Evolutionary conservation across 768 basidiomycete species (phyloP).

Genomic region (Rhodotorula paludigena): DNA sequence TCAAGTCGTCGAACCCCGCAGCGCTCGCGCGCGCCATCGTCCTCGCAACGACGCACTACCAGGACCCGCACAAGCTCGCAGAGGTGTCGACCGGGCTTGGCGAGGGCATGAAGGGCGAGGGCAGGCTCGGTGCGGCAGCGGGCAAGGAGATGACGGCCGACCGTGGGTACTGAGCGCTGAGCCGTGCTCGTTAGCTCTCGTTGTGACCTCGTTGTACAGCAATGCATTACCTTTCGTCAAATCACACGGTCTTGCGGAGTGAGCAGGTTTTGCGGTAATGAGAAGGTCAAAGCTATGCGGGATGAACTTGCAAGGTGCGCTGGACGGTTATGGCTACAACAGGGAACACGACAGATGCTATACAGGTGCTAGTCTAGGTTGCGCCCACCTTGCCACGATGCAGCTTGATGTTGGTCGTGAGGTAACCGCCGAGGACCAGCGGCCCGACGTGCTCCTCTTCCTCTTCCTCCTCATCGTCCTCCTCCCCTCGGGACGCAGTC

Average conservation of each 20-base stretch:
- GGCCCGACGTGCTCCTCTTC: conserved; percentile 9
- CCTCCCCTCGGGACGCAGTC: neutral
- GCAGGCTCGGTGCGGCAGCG: conserved; percentile 16
- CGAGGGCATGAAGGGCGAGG: conserved; percentile 42
- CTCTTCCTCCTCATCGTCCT: neutral
- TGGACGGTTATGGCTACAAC: neutral
- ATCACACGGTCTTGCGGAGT: no score
- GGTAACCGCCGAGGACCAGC: conserved; percentile 8
- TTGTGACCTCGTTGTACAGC: no score
- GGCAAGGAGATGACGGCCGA: conserved; percentile 39
- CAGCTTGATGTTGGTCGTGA: conserved; percentile 11
- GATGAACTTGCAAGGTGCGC: no score
- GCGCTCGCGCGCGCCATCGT: conserved; percentile 93
- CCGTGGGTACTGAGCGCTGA: conserved; percentile 23
- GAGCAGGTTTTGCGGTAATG: no score
- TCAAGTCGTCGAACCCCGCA: conserved; percentile 90
- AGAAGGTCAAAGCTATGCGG: no score
- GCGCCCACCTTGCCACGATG: neutral
- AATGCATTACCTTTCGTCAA: no score
- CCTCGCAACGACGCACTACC: conserved; percentile 94
- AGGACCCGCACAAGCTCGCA: conserved; percentile 85
- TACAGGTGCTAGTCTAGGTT: neutral
- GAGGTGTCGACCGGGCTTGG: conserved; percentile 57
- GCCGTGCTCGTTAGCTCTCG: no score
- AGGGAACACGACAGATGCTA: neutral